A percentile compares a stretch with the other conserved stretches of the same genome.
phyloP scores from a whole-genome alignment of 768 basidiomycete genomes.

The Boletus sp. region DNA sequence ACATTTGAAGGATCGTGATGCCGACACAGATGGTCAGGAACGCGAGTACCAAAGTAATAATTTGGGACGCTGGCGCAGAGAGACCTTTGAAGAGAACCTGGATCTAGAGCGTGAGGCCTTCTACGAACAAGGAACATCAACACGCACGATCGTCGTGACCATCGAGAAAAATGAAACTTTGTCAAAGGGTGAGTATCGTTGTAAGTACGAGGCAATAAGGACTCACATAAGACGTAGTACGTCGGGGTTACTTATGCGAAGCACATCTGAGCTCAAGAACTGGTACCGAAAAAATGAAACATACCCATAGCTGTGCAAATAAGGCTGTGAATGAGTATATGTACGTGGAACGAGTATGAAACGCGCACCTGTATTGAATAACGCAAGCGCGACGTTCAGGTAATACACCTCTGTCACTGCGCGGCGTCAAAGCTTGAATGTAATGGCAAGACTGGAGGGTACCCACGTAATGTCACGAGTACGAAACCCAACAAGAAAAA shows the following conservation, averaged over 20 bases:
- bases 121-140: not conserved
- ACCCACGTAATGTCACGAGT: conserved; percentile 71
- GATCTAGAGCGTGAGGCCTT: conserved; percentile 2
- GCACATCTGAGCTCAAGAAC: conserved; percentile 17
- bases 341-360: not conserved
- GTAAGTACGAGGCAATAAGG: not conserved
- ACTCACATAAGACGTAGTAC: conserved; percentile 80
- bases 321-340: not conserved
- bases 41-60: conserved; percentile 88
- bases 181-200: not conserved
- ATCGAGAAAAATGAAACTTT: conserved; percentile 82
- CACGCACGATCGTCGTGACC: conserved; percentile 72
- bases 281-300: conserved; percentile 14
- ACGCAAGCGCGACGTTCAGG: conserved; percentile 90
- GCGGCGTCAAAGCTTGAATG: conserved; percentile 5
- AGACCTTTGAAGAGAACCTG: conserved; percentile 91
- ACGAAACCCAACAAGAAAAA: conserved; percentile 87
- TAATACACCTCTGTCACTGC: conserved; percentile 90
- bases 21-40: conserved; percentile 91
- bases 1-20: conserved; percentile 94
- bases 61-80: conserved; percentile 66
- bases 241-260: conserved; percentile 67
- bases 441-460: not conserved
- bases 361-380: conserved; percentile 83
- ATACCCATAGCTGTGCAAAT: conserved; percentile 59